Base-by-base conservation (phyloP, 257 asterid species). In the Cordia subcordata region DNA sequence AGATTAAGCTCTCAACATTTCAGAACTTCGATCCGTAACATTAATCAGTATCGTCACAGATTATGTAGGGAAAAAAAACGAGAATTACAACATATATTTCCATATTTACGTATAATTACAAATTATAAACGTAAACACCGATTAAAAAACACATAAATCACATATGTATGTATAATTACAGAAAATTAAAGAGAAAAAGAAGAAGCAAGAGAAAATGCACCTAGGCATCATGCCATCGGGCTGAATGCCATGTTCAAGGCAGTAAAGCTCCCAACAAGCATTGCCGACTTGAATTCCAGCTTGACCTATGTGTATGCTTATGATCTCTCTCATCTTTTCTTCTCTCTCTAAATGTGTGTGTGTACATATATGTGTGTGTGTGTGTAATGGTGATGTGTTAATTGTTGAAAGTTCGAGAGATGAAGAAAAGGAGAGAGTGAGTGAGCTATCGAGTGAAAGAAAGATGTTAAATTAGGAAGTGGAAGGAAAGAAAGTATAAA, bases 261-360 rank as follows among this genome's bases (percentile, higher is more conserved):
- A 65, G 57, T 65, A 65, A 37, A 65, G 70, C 46, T 75, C 81
- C 81, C 81, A 76, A 65, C 81, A 76, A 10, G 81, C 47, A 58
- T 76, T 76, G 32, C 81, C 81, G 62, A 76, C 78, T 72, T 76
- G 81, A 72, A 76, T 76, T 17, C 81, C 81, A 13, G 78, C 81
- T 64, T 72, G 81, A 12, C 81, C 81, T 20, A 76, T 76, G 46
- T 72, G 78, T 47, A 72, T 46, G 66, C 77, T 76, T 56, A 76
- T 76, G 69, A 76, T 64, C 57, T 71, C 81, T 45, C 81, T 67
- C 81, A 71, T 75, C 47, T 42, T 11, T 11, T 42, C 15, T 1
- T 35, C 20, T 35, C 19, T 57, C 37, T 42, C 47, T 42, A 42
- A 1, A 42, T 42, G 15, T 42, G 12, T 42, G 3, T 8, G 15